Conservation (phyloP, 176 grass and related monocot species). For the Elymus sibiricus region DNA sequence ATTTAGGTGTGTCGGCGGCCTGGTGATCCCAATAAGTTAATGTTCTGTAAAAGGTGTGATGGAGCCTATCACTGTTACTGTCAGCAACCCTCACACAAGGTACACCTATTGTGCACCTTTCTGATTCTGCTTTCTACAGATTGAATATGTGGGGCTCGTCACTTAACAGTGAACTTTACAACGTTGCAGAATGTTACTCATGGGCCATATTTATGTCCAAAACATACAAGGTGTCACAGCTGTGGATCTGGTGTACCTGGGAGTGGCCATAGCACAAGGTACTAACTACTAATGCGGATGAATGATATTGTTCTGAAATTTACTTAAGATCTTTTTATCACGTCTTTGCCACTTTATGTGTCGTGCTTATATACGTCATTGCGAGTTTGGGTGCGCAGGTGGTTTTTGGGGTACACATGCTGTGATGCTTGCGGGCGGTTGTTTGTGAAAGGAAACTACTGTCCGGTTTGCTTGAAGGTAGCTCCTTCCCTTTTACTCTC, state of each 20-base stretch:
- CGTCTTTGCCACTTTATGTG: slow-evolving; percentile 2
- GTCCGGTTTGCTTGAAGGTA: slow-evolving; percentile 98
- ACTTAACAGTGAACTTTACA: slow-evolving; percentile 21
- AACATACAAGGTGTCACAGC: slow-evolving; percentile 97
- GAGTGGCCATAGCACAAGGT: slow-evolving; percentile 98
- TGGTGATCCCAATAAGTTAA: slow-evolving; percentile 97
- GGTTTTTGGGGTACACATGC: slow-evolving; percentile 97
- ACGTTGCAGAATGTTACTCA: slow-evolving; percentile 81
- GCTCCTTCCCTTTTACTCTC: not conserved
- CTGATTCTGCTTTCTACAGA: not conserved
- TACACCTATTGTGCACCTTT: slow-evolving; percentile 11
- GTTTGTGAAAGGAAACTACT: slow-evolving; percentile 99
- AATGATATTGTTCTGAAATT: slow-evolving; percentile 22
- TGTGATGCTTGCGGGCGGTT: slow-evolving; percentile 98
- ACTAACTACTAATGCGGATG: not conserved
- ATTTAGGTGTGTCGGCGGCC: slow-evolving; percentile 82
- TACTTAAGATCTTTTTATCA: slow-evolving; percentile 13
- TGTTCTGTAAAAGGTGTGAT: slow-evolving; percentile 99
- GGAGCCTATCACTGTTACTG: slow-evolving; percentile 97
- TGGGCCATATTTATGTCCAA: slow-evolving; percentile 95
- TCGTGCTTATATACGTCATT: slow-evolving; percentile 5
- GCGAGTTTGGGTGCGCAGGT: slow-evolving; percentile 49
- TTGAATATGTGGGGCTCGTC: not conserved
- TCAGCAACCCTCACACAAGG: slow-evolving; percentile 99
- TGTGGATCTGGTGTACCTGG: slow-evolving; percentile 96